Percentiles rank a stretch among this genome's conserved stretches.
Evolutionary conservation across 164 flowering plant species (phyloP).

Genomic region (Annona squamosa): DNA sequence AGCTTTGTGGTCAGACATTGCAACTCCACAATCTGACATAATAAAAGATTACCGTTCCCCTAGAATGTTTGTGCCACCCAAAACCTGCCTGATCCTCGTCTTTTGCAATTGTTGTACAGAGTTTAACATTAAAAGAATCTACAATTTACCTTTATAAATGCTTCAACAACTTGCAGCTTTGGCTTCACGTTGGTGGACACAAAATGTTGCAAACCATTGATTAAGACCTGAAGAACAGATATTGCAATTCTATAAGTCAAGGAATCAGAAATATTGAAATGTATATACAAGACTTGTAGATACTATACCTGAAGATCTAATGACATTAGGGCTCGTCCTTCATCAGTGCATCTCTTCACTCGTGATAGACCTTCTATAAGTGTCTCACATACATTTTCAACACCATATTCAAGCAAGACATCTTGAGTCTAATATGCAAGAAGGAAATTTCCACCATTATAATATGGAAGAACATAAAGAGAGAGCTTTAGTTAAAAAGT

Average conservation of each 20-base stretch:
- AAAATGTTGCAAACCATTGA: conserved; percentile 86
- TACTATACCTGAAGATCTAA: conserved; percentile 79
- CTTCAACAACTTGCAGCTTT: conserved; percentile 74
- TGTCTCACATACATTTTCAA: conserved; percentile 83
- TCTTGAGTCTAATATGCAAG: conserved; percentile 60
- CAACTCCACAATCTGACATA: background rate
- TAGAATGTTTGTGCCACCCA: background rate
- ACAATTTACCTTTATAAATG: conserved; percentile 70
- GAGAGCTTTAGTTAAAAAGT: background rate
- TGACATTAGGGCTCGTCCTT: conserved; percentile 92
- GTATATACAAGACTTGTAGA: background rate
- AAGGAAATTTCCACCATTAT: conserved; percentile 1
- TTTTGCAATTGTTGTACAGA: background rate
- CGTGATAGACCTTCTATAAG: conserved; percentile 92
- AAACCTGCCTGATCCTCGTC: background rate
- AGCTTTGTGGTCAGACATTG: no score
- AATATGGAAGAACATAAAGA: background rate
- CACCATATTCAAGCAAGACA: conserved; percentile 70
- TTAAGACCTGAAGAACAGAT: conserved; percentile 60
- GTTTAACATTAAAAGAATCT: no score
- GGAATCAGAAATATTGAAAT: no score
- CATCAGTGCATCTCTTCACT: conserved; percentile 89
- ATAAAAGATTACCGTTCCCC: background rate
- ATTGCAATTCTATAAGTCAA: background rate
- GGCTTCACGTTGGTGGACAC: conserved; percentile 61